phyloP scores from a whole-genome alignment of 768 basidiomycete genomes.

The Hygrophorus pudorinus region DNA sequence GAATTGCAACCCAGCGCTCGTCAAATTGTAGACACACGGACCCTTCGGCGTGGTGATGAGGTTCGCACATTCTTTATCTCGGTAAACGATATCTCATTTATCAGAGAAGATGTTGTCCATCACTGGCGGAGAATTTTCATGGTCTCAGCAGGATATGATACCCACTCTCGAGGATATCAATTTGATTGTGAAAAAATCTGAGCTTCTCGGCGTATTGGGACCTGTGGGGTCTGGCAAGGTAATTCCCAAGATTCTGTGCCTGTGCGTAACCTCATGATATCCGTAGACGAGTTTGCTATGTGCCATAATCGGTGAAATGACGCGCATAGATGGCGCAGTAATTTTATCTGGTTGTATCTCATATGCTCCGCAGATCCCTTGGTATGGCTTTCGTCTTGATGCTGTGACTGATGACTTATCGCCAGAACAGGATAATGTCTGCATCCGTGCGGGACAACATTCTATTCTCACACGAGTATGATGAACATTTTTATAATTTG shows the following conservation, averaged over 20 bases:
- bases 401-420: background rate
- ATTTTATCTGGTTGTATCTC: slow-evolving; percentile 56
- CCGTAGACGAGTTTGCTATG: slow-evolving; percentile 63
- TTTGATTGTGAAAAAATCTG: slow-evolving; percentile 68
- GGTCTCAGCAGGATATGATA: slow-evolving; percentile 43
- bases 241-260: background rate
- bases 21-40: slow-evolving; percentile 32
- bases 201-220: slow-evolving; percentile 77
- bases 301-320: slow-evolving; percentile 86
- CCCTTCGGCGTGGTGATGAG: slow-evolving; percentile 49
- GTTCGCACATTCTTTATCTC: slow-evolving; percentile 20
- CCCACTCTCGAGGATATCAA: slow-evolving; percentile 74
- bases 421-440: slow-evolving; percentile 58
- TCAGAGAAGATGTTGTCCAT: slow-evolving; percentile 50
- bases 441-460: slow-evolving; percentile 87
- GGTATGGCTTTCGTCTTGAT: slow-evolving; percentile 30
- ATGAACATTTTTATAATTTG: slow-evolving; percentile 72
- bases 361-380: slow-evolving; percentile 61
- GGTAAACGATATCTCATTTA: background rate
- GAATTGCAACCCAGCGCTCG: slow-evolving; percentile 78
- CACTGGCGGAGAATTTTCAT: slow-evolving; percentile 69
- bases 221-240: slow-evolving; percentile 91
- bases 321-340: slow-evolving; percentile 62
- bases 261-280: background rate
- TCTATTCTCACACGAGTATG: slow-evolving; percentile 81